Base-by-base conservation (phyloP, 257 asterid species). In the Voacanga thouarsii region DNA sequence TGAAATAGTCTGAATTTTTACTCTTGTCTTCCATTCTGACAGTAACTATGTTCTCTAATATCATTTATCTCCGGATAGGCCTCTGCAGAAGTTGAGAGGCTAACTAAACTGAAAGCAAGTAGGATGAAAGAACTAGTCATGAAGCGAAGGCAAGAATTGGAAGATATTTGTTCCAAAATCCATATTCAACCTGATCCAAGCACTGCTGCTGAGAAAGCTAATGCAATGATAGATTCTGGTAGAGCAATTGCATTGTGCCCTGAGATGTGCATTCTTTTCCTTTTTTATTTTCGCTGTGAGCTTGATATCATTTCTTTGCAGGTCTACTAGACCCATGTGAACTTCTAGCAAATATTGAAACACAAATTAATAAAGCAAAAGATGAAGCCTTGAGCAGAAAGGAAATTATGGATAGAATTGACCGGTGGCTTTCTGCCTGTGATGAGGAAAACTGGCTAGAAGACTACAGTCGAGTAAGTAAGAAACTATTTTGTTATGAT, bases 361-460 rank as follows among this genome's bases (percentile, higher is more conserved):
- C 92, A 18, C 99, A 93, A 82, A 92, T 95, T 82, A 83, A 61
- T 75, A 91, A 87, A 81, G 89, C 82, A 61, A 95, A 85, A 81
- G 89, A 87, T 12, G 99, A 95, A 88, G 93, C 93, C 79, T 89
- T 85, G 63, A 89, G 93, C 87, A 94, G 98, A 60, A 89, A 86
- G 81, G 98, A 93, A 71, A 91, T 95, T 74, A 91, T 85, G 88
- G 97, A 90, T 21, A 93, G 85, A 84, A 93, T 95, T 75, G 93
- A 89, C 79, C 78, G 92, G 28, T 95, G 99, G 99, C 98, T 95
- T 83, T 84, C 90, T 79, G 95, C 97, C n/a, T 95, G 97, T 71
- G 96, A 91, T 47, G 99, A 95, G 86, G 99, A 95, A 82, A 95
- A 89, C 79, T 95, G 99, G 99, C 97, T 95, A 66, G 92, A 91